Evolutionary conservation across 2,329 filamentous ascomycete genomes (phyloP).

Genomic region (Apiospora rasikravindrae): DNA sequence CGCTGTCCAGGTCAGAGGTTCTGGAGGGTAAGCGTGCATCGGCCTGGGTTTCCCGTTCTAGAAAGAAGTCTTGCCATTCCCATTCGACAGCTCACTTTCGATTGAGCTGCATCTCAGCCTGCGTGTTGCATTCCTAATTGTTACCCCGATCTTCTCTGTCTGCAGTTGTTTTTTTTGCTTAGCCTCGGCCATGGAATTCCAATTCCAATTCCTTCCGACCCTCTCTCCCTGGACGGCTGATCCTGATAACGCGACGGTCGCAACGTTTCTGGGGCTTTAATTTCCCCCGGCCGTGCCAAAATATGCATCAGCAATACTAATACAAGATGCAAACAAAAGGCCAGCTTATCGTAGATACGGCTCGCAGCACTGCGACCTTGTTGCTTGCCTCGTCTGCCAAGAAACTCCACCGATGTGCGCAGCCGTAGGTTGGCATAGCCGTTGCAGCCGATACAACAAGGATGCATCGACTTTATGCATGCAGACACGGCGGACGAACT

Average conservation of each 20-base stretch:
- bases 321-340: background rate
- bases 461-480: background rate
- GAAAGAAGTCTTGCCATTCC: background rate
- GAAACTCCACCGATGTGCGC: background rate
- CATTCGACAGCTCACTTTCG: conserved; percentile 2
- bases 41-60: background rate
- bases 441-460: background rate
- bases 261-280: background rate
- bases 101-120: background rate
- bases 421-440: background rate
- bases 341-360: background rate
- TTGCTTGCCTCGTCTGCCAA: background rate
- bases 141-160: background rate
- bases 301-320: background rate
- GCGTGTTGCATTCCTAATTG: background rate
- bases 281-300: background rate
- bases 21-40: background rate
- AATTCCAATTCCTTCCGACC: background rate
- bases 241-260: background rate
- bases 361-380: background rate
- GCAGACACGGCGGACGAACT: background rate
- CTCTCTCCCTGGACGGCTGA: background rate
- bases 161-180: background rate
- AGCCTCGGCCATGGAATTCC: background rate
- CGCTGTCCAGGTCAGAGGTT: background rate